These are phyloP conservation scores for Yarrowia divulgata DNA, from an alignment of 805 yeast species.

Conservation along the genomic window DNA sequence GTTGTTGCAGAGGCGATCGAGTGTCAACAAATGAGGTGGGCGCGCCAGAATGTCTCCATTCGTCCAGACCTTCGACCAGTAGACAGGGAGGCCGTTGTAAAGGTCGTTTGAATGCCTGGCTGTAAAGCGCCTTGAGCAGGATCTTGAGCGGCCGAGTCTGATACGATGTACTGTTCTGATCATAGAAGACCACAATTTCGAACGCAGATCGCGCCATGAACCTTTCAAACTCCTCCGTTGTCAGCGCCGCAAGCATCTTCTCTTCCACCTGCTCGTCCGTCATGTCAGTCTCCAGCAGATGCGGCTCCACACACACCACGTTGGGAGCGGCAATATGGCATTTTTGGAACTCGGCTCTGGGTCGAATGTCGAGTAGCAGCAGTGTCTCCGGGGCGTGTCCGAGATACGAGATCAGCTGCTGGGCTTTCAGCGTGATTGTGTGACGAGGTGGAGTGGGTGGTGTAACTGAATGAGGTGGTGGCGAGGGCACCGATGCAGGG, in stretches of 20 bases:
- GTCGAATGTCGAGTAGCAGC: conserved; percentile 76
- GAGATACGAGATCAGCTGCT: conserved; percentile 12
- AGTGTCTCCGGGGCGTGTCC: conserved; percentile 60
- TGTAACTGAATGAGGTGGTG: conserved; percentile 4
- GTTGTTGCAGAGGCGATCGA: conserved; percentile 33
- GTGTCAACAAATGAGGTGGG: conserved; percentile 10
- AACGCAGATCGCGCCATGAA: conserved; percentile 63
- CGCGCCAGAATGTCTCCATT: conserved; percentile 44
- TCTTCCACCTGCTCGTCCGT: conserved; percentile 73
- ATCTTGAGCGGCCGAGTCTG: conserved; percentile 42
- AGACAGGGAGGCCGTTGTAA: conserved; percentile 55
- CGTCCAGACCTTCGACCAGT: conserved; percentile 63
- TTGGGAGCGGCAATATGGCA: conserved; percentile 69
- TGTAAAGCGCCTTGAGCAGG: conserved; percentile 52
- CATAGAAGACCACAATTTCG: conserved; percentile 72
- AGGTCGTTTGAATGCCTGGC: conserved; percentile 52
- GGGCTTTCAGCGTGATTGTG: conserved; percentile 16
- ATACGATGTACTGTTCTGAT: conserved; percentile 49
- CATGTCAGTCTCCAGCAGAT: conserved; percentile 58
- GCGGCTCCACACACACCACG: conserved; percentile 78
- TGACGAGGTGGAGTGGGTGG: conserved; percentile 24
- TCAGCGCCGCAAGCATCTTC: conserved; percentile 60
- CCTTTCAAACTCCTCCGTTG: conserved; percentile 60
- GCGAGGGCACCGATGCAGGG: conserved; percentile 6
- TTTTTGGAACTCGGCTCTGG: conserved; percentile 63